Evolutionary conservation across 345 rosid species (phyloP), one percentile per base, ranked within the genome.

Genomic region (Melaleuca quinquenervia): DNA sequence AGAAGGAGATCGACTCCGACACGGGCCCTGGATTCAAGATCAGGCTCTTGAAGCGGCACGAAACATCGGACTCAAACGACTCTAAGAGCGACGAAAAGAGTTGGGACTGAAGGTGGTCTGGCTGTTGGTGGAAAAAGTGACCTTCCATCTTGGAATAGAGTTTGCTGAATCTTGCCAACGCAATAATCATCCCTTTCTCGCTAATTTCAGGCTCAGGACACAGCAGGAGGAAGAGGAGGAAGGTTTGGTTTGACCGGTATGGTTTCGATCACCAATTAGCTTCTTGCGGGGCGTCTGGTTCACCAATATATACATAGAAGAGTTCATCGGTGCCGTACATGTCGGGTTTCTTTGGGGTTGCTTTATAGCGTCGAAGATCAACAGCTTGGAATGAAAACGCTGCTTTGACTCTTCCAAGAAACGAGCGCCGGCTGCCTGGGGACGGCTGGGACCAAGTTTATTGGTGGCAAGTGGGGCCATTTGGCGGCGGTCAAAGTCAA

Each of bases 91-190:
- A 70, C 45, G 48, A 16, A 13, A 58, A n/a, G 36, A 58, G 49
- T 14, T 82, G 85, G 58, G 82, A 85, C 22, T 87, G 90, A 52
- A 58, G 76, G 55, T 87, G 91, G 83, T 58, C 70, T 29, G 88
- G 86, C 85, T 93, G 86, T 27, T 80, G 87, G 52, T 11, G 41
- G 41, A 36, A 82, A 80, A 41, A 27, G 27, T 58, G 87, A 32
- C 50, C 84, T 50, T 58, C 95, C 92, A 91, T 92, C 78, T 90
- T 90, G 91, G 80, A 74, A 86, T 84, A 89, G 41, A 94, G 50
- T 83, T 91, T 93, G 90, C 83, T 18, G 51, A 92, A 60, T 82
- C 82, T 91, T 11, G 80, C 87, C 49, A 88, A 86, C 90, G 90
- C 86, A 58, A 91, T 89, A 56, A 87, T 91, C 91, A 93, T 32